Conservation (phyloP, 1,139 yeast genomes). For the Hansenula anomala region DNA sequence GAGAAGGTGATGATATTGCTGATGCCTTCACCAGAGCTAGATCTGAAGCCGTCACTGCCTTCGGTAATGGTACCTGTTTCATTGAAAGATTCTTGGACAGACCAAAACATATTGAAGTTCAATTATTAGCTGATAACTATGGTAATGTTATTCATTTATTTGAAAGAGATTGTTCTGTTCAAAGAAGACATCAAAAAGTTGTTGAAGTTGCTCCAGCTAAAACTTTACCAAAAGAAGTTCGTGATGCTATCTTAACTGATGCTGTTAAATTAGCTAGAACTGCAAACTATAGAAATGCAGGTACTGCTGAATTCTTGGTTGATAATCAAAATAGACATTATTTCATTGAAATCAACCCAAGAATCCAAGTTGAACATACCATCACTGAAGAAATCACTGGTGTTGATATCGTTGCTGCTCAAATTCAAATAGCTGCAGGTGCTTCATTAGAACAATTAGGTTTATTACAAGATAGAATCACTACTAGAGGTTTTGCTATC, state of each 20-base stretch:
- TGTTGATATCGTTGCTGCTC: slow-evolving; percentile 96
- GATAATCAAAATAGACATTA: slow-evolving; percentile 94
- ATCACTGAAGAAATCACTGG: slow-evolving; percentile 99
- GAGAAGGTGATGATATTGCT: slow-evolving; percentile 89
- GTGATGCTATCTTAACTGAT: slow-evolving; percentile 89
- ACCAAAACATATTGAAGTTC: slow-evolving; percentile 98
- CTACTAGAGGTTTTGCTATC: slow-evolving; percentile 95
- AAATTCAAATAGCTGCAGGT: slow-evolving; percentile 98
- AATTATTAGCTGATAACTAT: slow-evolving; percentile 85
- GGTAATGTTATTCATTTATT: slow-evolving; percentile 95
- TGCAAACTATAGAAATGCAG: slow-evolving; percentile 94
- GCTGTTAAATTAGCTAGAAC: slow-evolving; percentile 88
- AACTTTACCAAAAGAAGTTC: slow-evolving; percentile 71
- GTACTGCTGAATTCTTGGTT: slow-evolving; percentile 97
- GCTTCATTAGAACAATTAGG: slow-evolving; percentile 92
- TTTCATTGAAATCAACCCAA: slow-evolving; percentile 96
- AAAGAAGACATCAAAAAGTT: slow-evolving; percentile 98
- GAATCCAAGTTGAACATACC: slow-evolving; percentile 98
- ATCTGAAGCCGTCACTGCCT: slow-evolving; percentile 90
- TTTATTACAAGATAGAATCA: slow-evolving; percentile 86
- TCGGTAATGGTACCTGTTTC: slow-evolving; percentile 97
- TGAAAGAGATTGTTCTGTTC: slow-evolving; percentile 98
- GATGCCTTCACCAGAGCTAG: slow-evolving; percentile 95
- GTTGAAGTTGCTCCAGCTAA: slow-evolving; percentile 99
- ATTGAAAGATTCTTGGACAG: slow-evolving; percentile 91